Conservation (phyloP, 2,329 filamentous ascomycete genomes). For the Claviceps monticola region DNA sequence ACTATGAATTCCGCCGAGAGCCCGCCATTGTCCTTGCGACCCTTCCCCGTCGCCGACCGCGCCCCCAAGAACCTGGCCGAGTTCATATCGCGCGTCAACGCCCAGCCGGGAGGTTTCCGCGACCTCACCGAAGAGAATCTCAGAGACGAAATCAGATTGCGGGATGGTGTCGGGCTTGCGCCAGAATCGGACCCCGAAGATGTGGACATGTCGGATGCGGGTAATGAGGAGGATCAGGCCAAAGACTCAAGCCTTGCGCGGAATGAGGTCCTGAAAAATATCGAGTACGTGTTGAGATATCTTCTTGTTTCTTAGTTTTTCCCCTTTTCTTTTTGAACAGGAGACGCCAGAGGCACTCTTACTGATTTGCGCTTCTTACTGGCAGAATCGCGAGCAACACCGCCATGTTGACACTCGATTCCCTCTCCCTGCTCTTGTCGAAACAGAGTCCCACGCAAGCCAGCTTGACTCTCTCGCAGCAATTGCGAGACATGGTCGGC, state of each 20-base stretch:
- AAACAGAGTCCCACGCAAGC: conserved; percentile 64
- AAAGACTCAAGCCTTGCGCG: conserved; percentile 37
- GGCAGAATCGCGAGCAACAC: conserved; percentile 32
- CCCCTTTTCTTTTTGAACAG: background rate
- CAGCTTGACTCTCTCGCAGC: conserved; percentile 53
- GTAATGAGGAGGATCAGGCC: conserved; percentile 27
- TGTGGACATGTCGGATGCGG: conserved; percentile 31
- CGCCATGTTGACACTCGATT: conserved; percentile 60
- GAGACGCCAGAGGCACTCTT: background rate
- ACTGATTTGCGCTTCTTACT: background rate
- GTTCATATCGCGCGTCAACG: conserved; percentile 69
- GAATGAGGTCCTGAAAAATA: conserved; percentile 42
- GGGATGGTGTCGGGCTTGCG: conserved; percentile 24
- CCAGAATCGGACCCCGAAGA: conserved; percentile 30
- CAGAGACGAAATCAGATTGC: conserved; percentile 47
- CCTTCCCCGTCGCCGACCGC: conserved; percentile 37
- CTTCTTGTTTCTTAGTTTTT: background rate
- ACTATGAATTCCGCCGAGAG: conserved; percentile 19
- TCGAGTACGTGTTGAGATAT: conserved; percentile 33
- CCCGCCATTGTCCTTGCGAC: conserved; percentile 24
- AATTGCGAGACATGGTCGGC: conserved; percentile 56
- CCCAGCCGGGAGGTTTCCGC: conserved; percentile 66
- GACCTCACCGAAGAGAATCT: conserved; percentile 62
- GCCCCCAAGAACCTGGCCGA: conserved; percentile 50
- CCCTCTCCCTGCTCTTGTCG: conserved; percentile 71